Evolutionary conservation across 805 yeast genomes (phyloP).

Genomic region (Torulaspora indica): DNA sequence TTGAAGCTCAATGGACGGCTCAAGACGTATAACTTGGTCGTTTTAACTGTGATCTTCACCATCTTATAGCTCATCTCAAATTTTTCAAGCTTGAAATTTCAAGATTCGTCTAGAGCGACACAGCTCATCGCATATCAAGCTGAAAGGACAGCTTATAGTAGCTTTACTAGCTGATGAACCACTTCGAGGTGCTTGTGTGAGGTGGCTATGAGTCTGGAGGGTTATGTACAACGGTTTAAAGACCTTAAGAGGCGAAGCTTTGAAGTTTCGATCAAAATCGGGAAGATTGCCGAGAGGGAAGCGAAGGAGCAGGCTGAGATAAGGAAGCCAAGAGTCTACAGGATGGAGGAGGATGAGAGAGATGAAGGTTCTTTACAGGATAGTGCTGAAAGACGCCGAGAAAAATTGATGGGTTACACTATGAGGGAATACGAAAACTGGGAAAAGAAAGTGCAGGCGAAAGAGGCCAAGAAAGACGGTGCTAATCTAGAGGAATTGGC

Average conservation of each 20-base stretch:
- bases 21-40: background rate
- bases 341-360: constrained; percentile 15
- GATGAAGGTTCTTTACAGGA: background rate
- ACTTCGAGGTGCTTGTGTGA: too few species aligned
- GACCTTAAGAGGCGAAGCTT: constrained; percentile 19
- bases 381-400: constrained; percentile 3
- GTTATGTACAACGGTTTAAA: constrained; percentile 16
- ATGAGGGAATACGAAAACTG: constrained; percentile 29
- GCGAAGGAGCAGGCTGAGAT: constrained; percentile 8
- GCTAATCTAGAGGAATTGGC: constrained; percentile 23
- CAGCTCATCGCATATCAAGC: background rate
- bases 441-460: constrained; percentile 13
- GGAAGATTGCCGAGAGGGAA: constrained; percentile 22
- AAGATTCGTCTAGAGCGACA: background rate
- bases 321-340: constrained; percentile 28
- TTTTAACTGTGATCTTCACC: background rate
- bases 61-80: constrained; percentile 16
- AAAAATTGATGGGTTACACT: constrained; percentile 21
- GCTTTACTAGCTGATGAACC: too few species aligned
- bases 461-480: constrained; percentile 9
- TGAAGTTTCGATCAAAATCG: constrained; percentile 20
- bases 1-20: constrained; percentile 4
- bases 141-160: background rate
- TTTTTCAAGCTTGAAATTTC: constrained; percentile 6
- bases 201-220: constrained; percentile 11